Evolutionary conservation across 495 filamentous ascomycete genomes (phyloP), one percentile per base, ranked within the genome.

Genomic region (Penicillium subrubescens): DNA sequence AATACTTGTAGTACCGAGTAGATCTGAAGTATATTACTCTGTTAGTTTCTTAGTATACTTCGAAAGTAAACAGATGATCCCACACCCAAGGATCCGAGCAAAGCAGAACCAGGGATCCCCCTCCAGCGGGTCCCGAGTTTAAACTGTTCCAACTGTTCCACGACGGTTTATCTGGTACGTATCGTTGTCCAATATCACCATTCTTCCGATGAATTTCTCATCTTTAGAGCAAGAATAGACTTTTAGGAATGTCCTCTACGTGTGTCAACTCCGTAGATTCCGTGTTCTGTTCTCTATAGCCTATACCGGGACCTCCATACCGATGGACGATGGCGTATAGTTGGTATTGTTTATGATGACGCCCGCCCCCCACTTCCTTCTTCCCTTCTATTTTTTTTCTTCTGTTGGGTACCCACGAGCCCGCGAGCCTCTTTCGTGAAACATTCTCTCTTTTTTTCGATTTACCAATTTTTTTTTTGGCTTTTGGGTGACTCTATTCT

Each of bases 341-440:
- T 48, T 25, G 19, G 44, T 48, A 23, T 48, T 25, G 44, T 31
- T 58, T 60, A 46, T 65, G 54, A 65, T 61, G 66, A 61, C 55
- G 29, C 23, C 37, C 17, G 31, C 33, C n/a, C 55, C 56, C 21
- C 43, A 35, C 43, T 59, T 10, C n/a, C 46, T 34, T 58, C 58
- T 61, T 58, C 58, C 59, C 62, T 68, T 61, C 34, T 64, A 46
- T 59, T 34, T 53, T 41, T 48, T 10, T n/a, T 29, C 53, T 59
- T 59, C 39, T 58, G 66, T 71, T 71, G 69, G 69, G 69, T 68
- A 71, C 68, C 68, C 27, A 56, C 34, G 50, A 31, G 43, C 63
- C 57, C 44, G 64, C 62, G 68, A 70, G 68, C 68, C 63, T 69
- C 66, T 59, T 71, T 71, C 66, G 65, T 71, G 66, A 61, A 66